Conservation (phyloP, 805 yeast genomes). For the Tetrapisispora arboricola region DNA sequence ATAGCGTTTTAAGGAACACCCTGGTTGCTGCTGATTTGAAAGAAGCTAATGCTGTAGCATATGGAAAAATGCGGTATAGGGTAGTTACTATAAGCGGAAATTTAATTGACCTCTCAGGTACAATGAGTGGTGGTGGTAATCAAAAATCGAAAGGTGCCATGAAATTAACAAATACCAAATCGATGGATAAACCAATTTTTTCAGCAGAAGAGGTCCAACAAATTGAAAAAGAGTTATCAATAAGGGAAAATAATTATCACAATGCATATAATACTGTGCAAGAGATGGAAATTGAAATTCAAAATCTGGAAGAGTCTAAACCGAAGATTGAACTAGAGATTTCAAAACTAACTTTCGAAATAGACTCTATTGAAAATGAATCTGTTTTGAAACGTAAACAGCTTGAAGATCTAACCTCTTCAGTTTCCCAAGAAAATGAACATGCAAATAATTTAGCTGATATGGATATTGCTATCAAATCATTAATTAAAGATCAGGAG, state of each 20-base stretch:
- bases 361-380: conserved; percentile 49
- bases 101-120: conserved; percentile 84
- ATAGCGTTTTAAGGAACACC: conserved; percentile 77
- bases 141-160: conserved; percentile 64
- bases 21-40: conserved; percentile 69
- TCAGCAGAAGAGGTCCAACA: conserved; percentile 48
- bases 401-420: conserved; percentile 30
- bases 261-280: conserved; percentile 39
- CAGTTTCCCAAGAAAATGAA: conserved; percentile 12
- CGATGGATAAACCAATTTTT: conserved; percentile 24
- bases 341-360: conserved; percentile 52
- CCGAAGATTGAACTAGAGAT: conserved; percentile 61
- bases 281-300: conserved; percentile 52
- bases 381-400: conserved; percentile 36
- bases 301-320: conserved; percentile 47
- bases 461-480: conserved; percentile 16
- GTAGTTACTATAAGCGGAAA: conserved; percentile 93
- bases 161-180: conserved; percentile 35
- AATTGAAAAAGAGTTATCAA: conserved; percentile 41
- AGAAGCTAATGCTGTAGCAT: conserved; percentile 83
- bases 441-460: conserved; percentile 21
- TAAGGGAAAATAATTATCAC: conserved; percentile 46
- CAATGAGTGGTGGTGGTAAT: conserved; percentile 94
- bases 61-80: conserved; percentile 66
- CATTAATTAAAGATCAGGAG: conserved; percentile 33